Percentiles rank a stretch among this genome's conserved stretches.
phyloP scores from a whole-genome alignment of 1,284 basidiomycete species.

The Puccinia polysora region DNA sequence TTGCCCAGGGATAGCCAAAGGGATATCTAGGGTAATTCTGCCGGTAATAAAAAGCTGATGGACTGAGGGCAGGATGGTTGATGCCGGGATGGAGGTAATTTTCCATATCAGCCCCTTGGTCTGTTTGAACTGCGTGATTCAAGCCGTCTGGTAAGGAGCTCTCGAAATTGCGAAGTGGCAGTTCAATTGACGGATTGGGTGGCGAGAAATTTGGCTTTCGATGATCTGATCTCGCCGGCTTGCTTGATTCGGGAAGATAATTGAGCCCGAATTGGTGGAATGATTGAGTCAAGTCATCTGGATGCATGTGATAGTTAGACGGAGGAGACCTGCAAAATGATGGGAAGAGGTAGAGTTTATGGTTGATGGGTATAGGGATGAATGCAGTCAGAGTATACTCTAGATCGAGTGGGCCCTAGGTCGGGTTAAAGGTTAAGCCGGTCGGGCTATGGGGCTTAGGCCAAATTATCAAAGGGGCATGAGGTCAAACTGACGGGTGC shows the following conservation, averaged over 20 bases:
- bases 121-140: not conserved
- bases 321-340: not conserved
- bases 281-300: not conserved
- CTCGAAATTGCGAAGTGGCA: not conserved
- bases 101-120: not conserved
- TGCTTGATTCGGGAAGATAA: conserved; percentile 4
- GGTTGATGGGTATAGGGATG: too few relatives aligned
- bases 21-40: not conserved
- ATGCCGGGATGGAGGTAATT: not conserved
- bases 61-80: conserved; percentile 2
- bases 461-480: too few relatives aligned
- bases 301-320: conserved; percentile 3
- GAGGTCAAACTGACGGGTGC: conserved; percentile 11
- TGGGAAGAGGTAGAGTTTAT: too few relatives aligned
- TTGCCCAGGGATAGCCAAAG: not conserved
- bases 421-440: not conserved
- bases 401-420: not conserved
- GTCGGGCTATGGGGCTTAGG: not conserved
- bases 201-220: conserved; percentile 4
- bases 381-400: too few relatives aligned
- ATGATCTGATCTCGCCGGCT: not conserved
- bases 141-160: not conserved
- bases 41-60: not conserved
- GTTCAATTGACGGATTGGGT: not conserved
- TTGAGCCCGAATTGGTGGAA: not conserved